Conservation (phyloP, 257 asterid species). For the Lavandula angustifolia region DNA sequence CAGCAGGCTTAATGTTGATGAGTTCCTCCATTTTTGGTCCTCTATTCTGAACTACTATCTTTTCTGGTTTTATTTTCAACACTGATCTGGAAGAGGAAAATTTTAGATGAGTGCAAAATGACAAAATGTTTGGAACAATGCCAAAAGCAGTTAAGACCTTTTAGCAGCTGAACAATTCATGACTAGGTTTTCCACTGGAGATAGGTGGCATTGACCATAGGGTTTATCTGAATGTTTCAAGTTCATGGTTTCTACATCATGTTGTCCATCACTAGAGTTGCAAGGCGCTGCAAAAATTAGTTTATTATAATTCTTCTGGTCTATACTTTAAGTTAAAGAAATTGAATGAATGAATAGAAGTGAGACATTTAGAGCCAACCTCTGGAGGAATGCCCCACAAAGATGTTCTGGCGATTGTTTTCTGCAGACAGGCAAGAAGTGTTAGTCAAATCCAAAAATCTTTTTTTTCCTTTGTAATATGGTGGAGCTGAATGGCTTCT, state of each 20-base stretch:
- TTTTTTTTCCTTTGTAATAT: conserved; percentile 60
- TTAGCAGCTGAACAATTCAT: too few relatives aligned
- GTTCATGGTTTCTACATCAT: conserved; percentile 38
- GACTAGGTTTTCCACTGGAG: conserved; percentile 39
- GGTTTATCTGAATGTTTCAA: conserved; percentile 37
- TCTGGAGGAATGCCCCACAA: conserved; percentile 22
- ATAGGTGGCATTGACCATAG: conserved; percentile 31
- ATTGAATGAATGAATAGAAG: conserved; percentile 24
- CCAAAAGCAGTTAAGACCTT: too few relatives aligned
- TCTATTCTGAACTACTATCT: conserved; percentile 33
- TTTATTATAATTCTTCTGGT: conserved; percentile 15
- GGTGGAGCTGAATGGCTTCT: conserved; percentile 96
- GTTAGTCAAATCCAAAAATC: conserved; percentile 47
- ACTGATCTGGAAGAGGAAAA: too few relatives aligned
- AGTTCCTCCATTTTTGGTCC: conserved; percentile 38
- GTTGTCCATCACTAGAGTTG: conserved; percentile 33
- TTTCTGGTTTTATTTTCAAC: conserved; percentile 39
- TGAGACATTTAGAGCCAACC: conserved; percentile 41
- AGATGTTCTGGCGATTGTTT: conserved; percentile 24
- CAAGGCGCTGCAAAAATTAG: conserved; percentile 47
- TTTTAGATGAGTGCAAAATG: too few relatives aligned
- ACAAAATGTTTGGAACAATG: too few relatives aligned
- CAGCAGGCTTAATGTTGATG: conserved; percentile 31
- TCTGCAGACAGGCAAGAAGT: conserved; percentile 43
- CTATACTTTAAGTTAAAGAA: conserved; percentile 2